Percentiles rank a stretch among this genome's conserved stretches.
Evolutionary conservation across 176 grass and related monocot species (phyloP).

Genomic region (Aegilops bicornis): DNA sequence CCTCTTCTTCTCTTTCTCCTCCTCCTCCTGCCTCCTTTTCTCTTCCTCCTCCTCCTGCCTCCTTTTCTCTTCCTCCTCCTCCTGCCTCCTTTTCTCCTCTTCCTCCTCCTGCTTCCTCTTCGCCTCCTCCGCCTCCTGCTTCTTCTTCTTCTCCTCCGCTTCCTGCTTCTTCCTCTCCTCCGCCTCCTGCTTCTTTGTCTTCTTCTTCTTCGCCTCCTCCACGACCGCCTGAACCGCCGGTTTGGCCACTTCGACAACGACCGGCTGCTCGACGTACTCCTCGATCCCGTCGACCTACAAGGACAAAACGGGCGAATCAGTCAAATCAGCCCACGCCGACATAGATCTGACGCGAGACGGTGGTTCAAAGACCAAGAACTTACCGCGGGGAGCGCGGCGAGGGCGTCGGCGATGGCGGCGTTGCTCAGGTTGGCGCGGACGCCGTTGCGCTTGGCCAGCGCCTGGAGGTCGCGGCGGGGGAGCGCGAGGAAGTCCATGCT

Average conservation of each 20-base stretch:
- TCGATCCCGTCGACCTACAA: constrained; percentile 27
- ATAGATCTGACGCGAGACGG: neutral
- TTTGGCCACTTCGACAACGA: neutral
- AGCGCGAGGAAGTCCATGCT: constrained; percentile 77
- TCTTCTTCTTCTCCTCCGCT: neutral
- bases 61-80: constrained; percentile 11
- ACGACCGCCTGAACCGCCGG: neutral
- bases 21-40: neutral
- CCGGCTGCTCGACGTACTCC: neutral
- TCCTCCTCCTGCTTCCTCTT: neutral
- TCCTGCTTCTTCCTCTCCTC: neutral
- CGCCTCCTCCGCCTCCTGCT: neutral
- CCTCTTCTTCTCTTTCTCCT: neutral
- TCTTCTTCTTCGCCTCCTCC: constrained; percentile 21
- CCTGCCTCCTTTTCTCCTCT: neutral
- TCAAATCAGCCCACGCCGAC: neutral
- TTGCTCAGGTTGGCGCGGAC: constrained; percentile 80
- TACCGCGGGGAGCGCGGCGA: constrained; percentile 57
- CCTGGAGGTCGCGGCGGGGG: constrained; percentile 70
- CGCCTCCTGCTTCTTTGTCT: neutral
- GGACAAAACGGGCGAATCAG: neutral
- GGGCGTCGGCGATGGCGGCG: constrained; percentile 80
- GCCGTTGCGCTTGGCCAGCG: constrained; percentile 81
- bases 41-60: neutral
- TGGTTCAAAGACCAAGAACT: neutral